These are phyloP conservation scores for Lupinus albus DNA, from an alignment of 306 rosid species.

Conservation along the genomic window DNA sequence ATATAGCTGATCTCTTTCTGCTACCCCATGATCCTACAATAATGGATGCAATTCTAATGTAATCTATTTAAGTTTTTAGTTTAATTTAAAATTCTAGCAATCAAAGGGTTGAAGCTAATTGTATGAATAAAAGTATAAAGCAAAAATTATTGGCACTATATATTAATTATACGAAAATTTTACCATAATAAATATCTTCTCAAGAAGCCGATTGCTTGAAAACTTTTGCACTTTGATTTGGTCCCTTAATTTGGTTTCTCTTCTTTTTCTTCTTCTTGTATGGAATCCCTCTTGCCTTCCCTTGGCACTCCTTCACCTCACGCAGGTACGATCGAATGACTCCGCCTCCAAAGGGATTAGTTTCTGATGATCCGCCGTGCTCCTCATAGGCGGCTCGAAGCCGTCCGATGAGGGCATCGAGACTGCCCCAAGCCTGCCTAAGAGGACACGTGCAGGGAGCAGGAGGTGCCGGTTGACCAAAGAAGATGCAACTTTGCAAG, in stretches of 20 bases:
- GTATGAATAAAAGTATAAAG: constrained; percentile 2
- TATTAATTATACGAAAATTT: constrained; percentile 22
- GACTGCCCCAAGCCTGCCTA: constrained; percentile 93
- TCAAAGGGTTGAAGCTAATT: constrained; percentile 16
- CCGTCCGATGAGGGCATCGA: constrained; percentile 89
- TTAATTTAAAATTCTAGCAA: constrained; percentile 16
- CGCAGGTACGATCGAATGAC: constrained; percentile 70
- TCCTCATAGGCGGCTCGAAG: constrained; percentile 92
- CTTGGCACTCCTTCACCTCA: constrained; percentile 82
- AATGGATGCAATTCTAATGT: neutral
- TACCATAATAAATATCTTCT: constrained; percentile 45
- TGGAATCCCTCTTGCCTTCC: constrained; percentile 86
- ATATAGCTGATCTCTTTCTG: neutral
- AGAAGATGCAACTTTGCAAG: constrained; percentile 73
- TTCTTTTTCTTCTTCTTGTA: constrained; percentile 84
- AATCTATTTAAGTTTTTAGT: neutral
- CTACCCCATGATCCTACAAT: neutral
- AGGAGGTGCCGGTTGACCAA: constrained; percentile 89
- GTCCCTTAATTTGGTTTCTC: constrained; percentile 55
- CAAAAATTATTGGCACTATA: constrained; percentile 6
- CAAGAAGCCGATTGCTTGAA: constrained; percentile 56
- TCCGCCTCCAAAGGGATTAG: constrained; percentile 80
- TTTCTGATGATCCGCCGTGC: constrained; percentile 71
- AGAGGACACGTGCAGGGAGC: constrained; percentile 91
- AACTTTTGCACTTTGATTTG: constrained; percentile 44